These are phyloP conservation scores for Mycena vitilis DNA, from an alignment of 768 basidiomycete species.

Conservation along the genomic window DNA sequence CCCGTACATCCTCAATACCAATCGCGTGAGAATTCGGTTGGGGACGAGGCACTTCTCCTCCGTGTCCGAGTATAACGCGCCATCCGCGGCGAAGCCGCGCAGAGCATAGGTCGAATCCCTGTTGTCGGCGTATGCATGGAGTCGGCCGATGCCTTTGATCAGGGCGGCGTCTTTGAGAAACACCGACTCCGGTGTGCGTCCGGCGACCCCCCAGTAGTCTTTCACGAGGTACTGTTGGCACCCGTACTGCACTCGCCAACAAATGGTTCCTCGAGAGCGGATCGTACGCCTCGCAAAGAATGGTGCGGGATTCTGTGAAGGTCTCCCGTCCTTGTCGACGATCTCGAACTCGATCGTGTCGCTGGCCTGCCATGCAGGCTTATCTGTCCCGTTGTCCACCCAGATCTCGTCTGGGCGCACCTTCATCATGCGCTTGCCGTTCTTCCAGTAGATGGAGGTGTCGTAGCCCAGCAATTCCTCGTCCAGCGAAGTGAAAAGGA, in stretches of 20 bases:
- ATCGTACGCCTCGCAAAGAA: conserved; percentile 35
- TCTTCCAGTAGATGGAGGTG: conserved; percentile 38
- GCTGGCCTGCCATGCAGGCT: background rate
- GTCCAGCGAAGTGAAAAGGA: conserved; percentile 35
- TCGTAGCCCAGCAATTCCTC: conserved; percentile 38
- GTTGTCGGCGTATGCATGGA: conserved; percentile 28
- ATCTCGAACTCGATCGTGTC: conserved; percentile 3
- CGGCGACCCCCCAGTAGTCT: conserved; percentile 38
- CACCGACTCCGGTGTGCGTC: conserved; percentile 21
- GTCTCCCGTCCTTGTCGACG: background rate
- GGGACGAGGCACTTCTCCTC: background rate
- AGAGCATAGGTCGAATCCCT: conserved; percentile 7
- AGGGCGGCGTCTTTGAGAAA: conserved; percentile 29
- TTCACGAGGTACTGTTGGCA: conserved; percentile 33
- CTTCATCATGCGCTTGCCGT: conserved; percentile 18
- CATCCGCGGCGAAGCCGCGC: conserved; percentile 6
- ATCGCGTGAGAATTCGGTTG: conserved; percentile 29
- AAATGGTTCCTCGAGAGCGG: conserved; percentile 38
- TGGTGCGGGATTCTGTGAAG: background rate
- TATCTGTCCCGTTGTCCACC: background rate
- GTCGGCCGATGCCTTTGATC: conserved; percentile 36
- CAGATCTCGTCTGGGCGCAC: background rate
- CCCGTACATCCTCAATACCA: conserved; percentile 33
- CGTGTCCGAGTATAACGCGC: background rate
- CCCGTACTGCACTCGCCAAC: conserved; percentile 36